Base-by-base conservation (phyloP, 352 stramenopile genomes). In the Phytophthora melonis region DNA sequence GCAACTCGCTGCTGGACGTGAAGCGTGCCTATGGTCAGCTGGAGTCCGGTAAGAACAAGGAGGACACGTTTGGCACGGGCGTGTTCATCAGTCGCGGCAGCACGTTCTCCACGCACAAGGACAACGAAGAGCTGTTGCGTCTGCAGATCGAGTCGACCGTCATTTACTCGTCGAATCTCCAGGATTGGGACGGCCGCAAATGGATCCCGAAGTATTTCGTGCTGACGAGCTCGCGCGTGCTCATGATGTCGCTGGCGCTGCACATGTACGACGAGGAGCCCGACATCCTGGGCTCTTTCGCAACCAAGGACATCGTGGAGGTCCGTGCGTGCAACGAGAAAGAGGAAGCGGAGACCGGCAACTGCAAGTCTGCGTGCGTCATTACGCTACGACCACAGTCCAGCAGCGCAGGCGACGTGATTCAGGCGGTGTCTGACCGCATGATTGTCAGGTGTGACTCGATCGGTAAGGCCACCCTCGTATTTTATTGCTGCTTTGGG, bases 171-270 rank as follows among this genome's bases (percentile, higher is more conserved):
- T 87, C 86, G 8, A 97, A 97, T 57, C 63, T 97, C 5, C 90
- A 95, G 55, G 90, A 95, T 25, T 97, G 88, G 88, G 90, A 97
- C 45, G 88, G 85, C 7, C 86, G 82, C 36, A 95, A 94, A 64
- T 97, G 90, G 90, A 94, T 97, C 45, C 85, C 90, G 1, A 97
- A 97, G 72, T 97, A 97, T 63, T 95, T 95, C 66, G 90, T 97
- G 36, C 67, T 97, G 30, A 97, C 90, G 27, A 92, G 70, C 50
- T 93, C 88, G 10, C 90, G 90, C 10, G 80, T 97, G 45, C 76
- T 97, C 19, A 77, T 95, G 11, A 77, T 95, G 58, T 95, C 90
- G 14, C 84, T 97, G 1, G 90, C 90, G 19, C 58, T 97, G 47
- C 90, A 97, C 50, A 55, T 97, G 62, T 97, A 95, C 74, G 90